Evolutionary conservation across 2,329 filamentous ascomycete genomes (phyloP).

Genomic region (Macroventuria anomochaeta): DNA sequence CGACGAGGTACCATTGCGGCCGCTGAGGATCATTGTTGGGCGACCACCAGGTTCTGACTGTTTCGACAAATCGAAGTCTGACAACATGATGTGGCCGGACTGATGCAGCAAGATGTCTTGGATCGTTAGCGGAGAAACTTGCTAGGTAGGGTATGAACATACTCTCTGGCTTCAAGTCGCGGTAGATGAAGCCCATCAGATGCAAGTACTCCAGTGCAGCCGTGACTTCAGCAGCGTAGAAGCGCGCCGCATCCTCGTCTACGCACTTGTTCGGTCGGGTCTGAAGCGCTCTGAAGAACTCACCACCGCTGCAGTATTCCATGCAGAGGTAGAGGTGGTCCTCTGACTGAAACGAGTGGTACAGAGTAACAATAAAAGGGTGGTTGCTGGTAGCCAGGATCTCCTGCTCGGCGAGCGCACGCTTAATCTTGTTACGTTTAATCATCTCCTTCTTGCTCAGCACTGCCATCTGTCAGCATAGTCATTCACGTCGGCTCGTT

Average conservation of each 20-base stretch:
- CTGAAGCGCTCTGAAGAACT: conserved; percentile 97
- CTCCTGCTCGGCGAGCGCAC: conserved; percentile 95
- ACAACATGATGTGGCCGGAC: conserved; percentile 99
- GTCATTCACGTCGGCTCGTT: neutral
- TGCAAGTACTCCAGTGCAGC: conserved; percentile 96
- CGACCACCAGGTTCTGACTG: conserved; percentile 95
- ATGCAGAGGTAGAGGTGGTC: conserved; percentile 99
- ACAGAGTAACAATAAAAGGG: conserved; percentile 97
- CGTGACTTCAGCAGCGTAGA: conserved; percentile 97
- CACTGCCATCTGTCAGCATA: conserved; percentile 63
- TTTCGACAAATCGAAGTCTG: conserved; percentile 97
- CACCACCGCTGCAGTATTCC: conserved; percentile 98
- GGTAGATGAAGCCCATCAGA: conserved; percentile 99
- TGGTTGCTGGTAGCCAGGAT: conserved; percentile 98
- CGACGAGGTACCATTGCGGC: conserved; percentile 80
- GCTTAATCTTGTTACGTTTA: conserved; percentile 99
- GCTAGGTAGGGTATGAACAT: conserved; percentile 50
- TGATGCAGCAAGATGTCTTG: conserved; percentile 95
- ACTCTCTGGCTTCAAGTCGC: conserved; percentile 97
- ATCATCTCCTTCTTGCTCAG: conserved; percentile 99
- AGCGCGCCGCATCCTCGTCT: conserved; percentile 92
- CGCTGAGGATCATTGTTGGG: conserved; percentile 90
- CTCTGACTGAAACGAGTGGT: conserved; percentile 99
- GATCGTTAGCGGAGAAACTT: conserved; percentile 44
- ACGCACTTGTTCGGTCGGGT: conserved; percentile 97